Evolutionary conservation across 1,139 yeast species (phyloP), one percentile per base, ranked within the genome.

Genomic region (Debaryomycetaceae sp.): DNA sequence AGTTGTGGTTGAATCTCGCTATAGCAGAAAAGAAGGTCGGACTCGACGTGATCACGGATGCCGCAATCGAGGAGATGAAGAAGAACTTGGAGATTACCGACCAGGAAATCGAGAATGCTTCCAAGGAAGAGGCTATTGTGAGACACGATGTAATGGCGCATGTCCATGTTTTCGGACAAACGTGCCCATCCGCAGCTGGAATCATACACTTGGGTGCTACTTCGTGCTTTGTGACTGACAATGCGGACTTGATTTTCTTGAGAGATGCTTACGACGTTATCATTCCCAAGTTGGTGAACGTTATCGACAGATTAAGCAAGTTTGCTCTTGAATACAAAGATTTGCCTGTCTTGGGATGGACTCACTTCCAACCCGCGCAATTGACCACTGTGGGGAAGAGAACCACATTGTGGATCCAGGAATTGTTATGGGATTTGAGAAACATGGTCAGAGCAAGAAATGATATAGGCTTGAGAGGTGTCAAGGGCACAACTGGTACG

Each of bases 91-190:
- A 70, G 45, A 89, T 93, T 69, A 84, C 97, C 22, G 98, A 93
- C 65, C 93, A 88, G 55, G 98, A 95, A 62, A 89, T 95, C 54
- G 88, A 76, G 45, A 87, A 76, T 48, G 98, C 99, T 39, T 75
- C 93, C 44, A 81, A 81, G 60, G 98, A 93, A 72, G 99, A 93
- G 69, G 97, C 98, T 47, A 90, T 87, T 65, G 98, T 93, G 45
- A 87, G 99, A 75, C 99, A 93, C 69, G 99, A 93, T 67, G 99
- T 93, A 57, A 93, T 93, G 99, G 97, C 99, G 47, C 99, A 93
- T 59, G 98, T 93, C 49, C 99, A 95, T 63, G 88, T 86, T 45
- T 93, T 87, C 65, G 99, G 99, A 54, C 78, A 84, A 56, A 82
- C 87, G 31, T 87, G 96, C 59, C 99, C 99, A 17, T 85, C 84